phyloP scores from a whole-genome alignment of 2,329 filamentous ascomycete species.

The Cyanodermella asteris region DNA sequence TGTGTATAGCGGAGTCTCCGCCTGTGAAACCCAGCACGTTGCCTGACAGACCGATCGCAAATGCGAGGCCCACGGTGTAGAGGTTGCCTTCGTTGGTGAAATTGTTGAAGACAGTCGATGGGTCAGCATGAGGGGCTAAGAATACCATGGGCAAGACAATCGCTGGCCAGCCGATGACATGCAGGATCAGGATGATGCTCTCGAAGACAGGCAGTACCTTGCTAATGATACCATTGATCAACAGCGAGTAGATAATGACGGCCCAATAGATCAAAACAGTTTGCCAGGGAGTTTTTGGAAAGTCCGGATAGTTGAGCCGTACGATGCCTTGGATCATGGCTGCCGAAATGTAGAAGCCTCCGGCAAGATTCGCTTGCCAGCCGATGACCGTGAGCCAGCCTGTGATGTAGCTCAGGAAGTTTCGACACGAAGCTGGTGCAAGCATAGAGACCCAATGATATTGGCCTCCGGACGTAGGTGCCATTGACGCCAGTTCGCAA shows the following conservation, averaged over 20 bases:
- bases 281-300: slow-evolving; percentile 8
- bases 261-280: slow-evolving; percentile 11
- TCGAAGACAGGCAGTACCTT: slow-evolving; percentile 27
- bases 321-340: slow-evolving; percentile 15
- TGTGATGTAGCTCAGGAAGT: slow-evolving; percentile 14
- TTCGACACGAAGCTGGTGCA: slow-evolving; percentile 12
- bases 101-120: slow-evolving; percentile 13
- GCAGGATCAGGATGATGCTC: slow-evolving; percentile 26
- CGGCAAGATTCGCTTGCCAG: slow-evolving; percentile 16
- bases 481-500: slow-evolving; percentile 17
- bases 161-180: slow-evolving; percentile 23
- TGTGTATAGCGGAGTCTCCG: slow-evolving; percentile 10
- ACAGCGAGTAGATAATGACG: slow-evolving; percentile 5
- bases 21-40: slow-evolving; percentile 10
- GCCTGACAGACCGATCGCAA: slow-evolving; percentile 15
- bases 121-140: slow-evolving; percentile 10
- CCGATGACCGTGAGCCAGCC: slow-evolving; percentile 17
- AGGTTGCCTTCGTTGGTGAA: slow-evolving; percentile 18
- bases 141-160: slow-evolving; percentile 18
- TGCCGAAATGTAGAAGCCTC: slow-evolving; percentile 14
- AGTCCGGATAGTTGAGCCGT: slow-evolving; percentile 6
- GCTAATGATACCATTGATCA: slow-evolving; percentile 8
- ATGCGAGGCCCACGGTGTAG: slow-evolving; percentile 16
- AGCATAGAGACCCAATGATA: slow-evolving; percentile 10
- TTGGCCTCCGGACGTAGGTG: slow-evolving; percentile 8